Base-by-base conservation (phyloP, 805 yeast species). In the Cyberlindnera samutprakarnensis region DNA sequence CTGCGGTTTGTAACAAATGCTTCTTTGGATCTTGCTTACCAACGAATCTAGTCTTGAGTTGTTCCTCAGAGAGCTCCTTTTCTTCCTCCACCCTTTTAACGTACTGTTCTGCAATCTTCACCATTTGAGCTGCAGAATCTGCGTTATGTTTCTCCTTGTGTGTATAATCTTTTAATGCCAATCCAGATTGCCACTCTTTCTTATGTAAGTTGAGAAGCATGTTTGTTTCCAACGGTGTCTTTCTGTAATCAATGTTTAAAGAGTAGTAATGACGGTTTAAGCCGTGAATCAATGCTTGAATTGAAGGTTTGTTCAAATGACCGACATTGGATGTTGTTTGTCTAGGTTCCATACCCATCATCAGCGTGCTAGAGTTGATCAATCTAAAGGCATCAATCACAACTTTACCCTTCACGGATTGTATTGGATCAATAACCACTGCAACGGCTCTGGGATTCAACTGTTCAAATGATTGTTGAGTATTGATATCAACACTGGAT, bases 11-110 rank as follows among this genome's bases (percentile, higher is more conserved):
- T 29, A 80, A 72, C 49, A 92, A 68, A 64, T 92, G 99, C 65
- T 90, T 92, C 75, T 94, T 92, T 25, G 99, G 99, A 59, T 92
- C 98, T 61, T 90, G 96, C 56, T 86, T 88, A 48, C 99, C 99
- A 23, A 92, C 96, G 53, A 90, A 94, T 55, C 98, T 78, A 7
- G 96, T 90, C 59, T 85, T 86, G 46, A 90, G 71, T 58, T 88
- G 92, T 25, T 85, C 95, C 49, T 83, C 94, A 28, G 76, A 66
- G 44, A 92, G 66, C 43, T 84, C 95, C 55, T 81, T 82, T 57
- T 92, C 98, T 59, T 94, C 97, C 46, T 80, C 72, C 31, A 94
- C 88, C 54, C 97, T 75, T 54, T 79, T 80, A 23, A 90, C 85
- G 58, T 92, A 92, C 45, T 78, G 82, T 46, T 78, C 79, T 11